Evolutionary conservation across 345 rosid genomes (phyloP).

Genomic region (Nasturtium officinale): DNA sequence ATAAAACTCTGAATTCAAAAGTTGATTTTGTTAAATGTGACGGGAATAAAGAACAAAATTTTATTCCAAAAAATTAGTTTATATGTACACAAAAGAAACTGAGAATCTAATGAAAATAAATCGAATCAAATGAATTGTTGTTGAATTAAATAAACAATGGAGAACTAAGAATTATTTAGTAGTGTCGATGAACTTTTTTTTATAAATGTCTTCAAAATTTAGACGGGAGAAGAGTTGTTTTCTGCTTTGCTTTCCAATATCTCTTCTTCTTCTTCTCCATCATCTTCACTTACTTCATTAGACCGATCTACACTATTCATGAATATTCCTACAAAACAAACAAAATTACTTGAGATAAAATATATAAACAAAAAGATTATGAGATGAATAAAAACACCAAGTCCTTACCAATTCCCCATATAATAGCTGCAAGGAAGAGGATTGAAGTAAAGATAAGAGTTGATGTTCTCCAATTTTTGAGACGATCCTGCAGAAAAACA

Average conservation of each 20-base stretch:
- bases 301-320: constrained; percentile 67
- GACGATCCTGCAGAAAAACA: constrained; percentile 53
- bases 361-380: neutral
- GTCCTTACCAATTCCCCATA: constrained; percentile 78
- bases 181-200: neutral
- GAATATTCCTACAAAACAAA: constrained; percentile 66
- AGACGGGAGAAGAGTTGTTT: constrained; percentile 25
- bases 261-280: constrained; percentile 30
- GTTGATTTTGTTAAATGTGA: neutral
- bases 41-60: neutral
- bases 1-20: too few relatives aligned
- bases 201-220: constrained; percentile 25
- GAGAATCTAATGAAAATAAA: neutral
- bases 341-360: neutral
- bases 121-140: constrained; percentile 35
- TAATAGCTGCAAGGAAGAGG: constrained; percentile 71
- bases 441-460: constrained; percentile 75
- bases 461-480: constrained; percentile 81
- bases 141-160: constrained; percentile 16
- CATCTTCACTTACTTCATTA: constrained; percentile 52
- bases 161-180: constrained; percentile 16
- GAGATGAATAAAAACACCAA: neutral
- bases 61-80: constrained; percentile 20
- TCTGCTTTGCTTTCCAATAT: constrained; percentile 28
- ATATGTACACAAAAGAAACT: constrained; percentile 33